Base-by-base conservation (phyloP, 2,329 filamentous ascomycete species). In the Fusarium duplospermum region DNA sequence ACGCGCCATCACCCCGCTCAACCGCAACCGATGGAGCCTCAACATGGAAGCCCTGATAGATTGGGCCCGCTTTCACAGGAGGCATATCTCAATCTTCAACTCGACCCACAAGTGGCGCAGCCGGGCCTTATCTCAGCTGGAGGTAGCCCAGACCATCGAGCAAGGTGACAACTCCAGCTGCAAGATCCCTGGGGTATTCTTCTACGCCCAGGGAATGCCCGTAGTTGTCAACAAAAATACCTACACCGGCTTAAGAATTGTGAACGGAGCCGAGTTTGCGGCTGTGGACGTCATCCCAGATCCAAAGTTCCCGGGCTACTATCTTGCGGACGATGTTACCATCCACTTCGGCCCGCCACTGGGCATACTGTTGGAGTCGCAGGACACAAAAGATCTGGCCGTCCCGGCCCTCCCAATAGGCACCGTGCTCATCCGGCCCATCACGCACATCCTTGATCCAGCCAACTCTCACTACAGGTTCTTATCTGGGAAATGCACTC, bases 171-270 rank as follows among this genome's bases (percentile, higher is more conserved):
- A 64, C 54, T 70, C 64, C 31, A 61, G 33, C 50, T 70, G 67
- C 29, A 66, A 69, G 52, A 47, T 69, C 58, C 62, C 52, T 13
- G 62, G 67, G 7, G 29, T 69, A 35, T 69, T 70, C 50, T 67
- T 67, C 64, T 70, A 71, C 38, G 58, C 67, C 59, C 59, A 70
- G 57, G 63, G 59, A 8, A 70, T 70, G 63, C 67, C 67, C 50
- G 59, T 70, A 20, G 67, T 70, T 50, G 59, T 70, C 24, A 70
- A 70, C 47, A 70, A 66, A 52, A 70, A 70, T 66, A 66, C 33
- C 18, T 70, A 70, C 45, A 66, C 67, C 45, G 67, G 67, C 63
- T 63, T 70, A 18, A 70, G 58, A 27, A 52, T 70, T 60, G 58
- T 70, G 22, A 70, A 70, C 57, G 52, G 67, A n/a, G 64, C 62